Evolutionary conservation across 1,139 yeast genomes (phyloP).

Genomic region (Blastobotrys proliferans): DNA sequence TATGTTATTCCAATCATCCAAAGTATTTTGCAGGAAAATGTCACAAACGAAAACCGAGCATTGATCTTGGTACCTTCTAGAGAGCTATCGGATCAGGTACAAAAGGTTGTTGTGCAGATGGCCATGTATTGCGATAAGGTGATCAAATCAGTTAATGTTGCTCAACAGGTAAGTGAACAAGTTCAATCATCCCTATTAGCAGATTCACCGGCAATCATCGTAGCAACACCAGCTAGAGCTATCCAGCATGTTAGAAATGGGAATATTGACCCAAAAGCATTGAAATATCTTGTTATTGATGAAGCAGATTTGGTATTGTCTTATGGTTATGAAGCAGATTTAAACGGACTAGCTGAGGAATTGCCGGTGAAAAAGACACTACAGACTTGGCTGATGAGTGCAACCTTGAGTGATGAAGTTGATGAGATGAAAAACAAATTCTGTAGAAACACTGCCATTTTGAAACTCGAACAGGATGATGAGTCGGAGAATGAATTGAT

Average conservation of each 20-base stretch:
- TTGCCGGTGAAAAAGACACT: slow-evolving; percentile 70
- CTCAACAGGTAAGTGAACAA: slow-evolving; percentile 66
- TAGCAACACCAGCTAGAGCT: slow-evolving; percentile 85
- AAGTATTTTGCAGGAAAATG: slow-evolving; percentile 45
- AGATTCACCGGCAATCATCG: slow-evolving; percentile 70
- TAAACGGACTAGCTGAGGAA: slow-evolving; percentile 53
- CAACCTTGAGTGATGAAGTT: slow-evolving; percentile 86
- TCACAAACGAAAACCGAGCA: slow-evolving; percentile 32
- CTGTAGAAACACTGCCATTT: slow-evolving; percentile 81
- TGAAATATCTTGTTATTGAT: slow-evolving; percentile 79
- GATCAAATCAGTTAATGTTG: slow-evolving; percentile 65
- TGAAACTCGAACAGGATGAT: slow-evolving; percentile 56
- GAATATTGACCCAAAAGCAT: slow-evolving; percentile 40
- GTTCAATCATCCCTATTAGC: slow-evolving; percentile 67
- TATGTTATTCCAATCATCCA: slow-evolving; percentile 77
- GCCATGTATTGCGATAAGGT: slow-evolving; percentile 66
- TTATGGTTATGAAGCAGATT: slow-evolving; percentile 87
- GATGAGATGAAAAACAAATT: slow-evolving; percentile 68
- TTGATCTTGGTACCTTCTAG: slow-evolving; percentile 79
- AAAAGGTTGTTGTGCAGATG: slow-evolving; percentile 62
- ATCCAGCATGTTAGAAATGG: slow-evolving; percentile 42
- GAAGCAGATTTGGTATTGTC: slow-evolving; percentile 91
- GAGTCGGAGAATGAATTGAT: slow-evolving; percentile 53
- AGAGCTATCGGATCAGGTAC: slow-evolving; percentile 82
- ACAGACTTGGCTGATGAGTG: slow-evolving; percentile 95